Percentiles rank a stretch among this genome's conserved stretches.
Evolutionary conservation across 2,329 filamentous ascomycete genomes (phyloP).

Genomic region (Exophiala viscosa): DNA sequence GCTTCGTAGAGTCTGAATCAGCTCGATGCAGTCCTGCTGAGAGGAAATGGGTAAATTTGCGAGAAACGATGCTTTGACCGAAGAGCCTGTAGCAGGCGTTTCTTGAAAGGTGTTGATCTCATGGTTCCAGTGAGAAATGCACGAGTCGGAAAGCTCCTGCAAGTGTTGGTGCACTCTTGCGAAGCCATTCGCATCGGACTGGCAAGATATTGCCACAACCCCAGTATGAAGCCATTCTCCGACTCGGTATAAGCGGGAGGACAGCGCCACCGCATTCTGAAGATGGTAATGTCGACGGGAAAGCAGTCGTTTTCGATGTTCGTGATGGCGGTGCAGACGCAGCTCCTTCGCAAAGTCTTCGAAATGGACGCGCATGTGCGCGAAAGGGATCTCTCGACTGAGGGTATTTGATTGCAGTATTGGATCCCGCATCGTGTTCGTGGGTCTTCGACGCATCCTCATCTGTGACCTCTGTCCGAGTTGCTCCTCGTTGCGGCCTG

Average conservation of each 20-base stretch:
- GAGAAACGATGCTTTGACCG: slow-evolving; percentile 37
- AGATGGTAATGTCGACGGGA: slow-evolving; percentile 39
- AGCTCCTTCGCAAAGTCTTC: slow-evolving; percentile 43
- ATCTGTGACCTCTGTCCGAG: slow-evolving; percentile 1
- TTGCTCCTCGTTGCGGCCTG: not conserved
- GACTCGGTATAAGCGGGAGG: slow-evolving; percentile 41
- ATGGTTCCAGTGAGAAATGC: slow-evolving; percentile 34
- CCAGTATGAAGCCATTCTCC: slow-evolving; percentile 42
- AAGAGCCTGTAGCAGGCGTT: not conserved
- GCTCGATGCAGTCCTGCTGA: slow-evolving; percentile 70
- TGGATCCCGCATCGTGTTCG: not conserved
- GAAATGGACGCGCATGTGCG: slow-evolving; percentile 36
- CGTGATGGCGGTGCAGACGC: slow-evolving; percentile 41
- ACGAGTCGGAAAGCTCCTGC: slow-evolving; percentile 43
- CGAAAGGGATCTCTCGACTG: slow-evolving; percentile 21
- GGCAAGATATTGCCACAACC: slow-evolving; percentile 43
- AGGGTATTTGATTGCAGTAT: not conserved
- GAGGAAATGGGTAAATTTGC: slow-evolving; percentile 71
- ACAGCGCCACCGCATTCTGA: slow-evolving; percentile 43
- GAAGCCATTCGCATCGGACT: slow-evolving; percentile 45
- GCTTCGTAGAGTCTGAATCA: slow-evolving; percentile 76
- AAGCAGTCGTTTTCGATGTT: slow-evolving; percentile 38
- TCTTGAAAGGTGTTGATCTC: slow-evolving; percentile 36
- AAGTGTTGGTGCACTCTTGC: slow-evolving; percentile 43
- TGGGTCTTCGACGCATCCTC: not conserved